Evolutionary conservation across 495 filamentous ascomycete genomes (phyloP).

Genomic region (Filosporella fistucella): DNA sequence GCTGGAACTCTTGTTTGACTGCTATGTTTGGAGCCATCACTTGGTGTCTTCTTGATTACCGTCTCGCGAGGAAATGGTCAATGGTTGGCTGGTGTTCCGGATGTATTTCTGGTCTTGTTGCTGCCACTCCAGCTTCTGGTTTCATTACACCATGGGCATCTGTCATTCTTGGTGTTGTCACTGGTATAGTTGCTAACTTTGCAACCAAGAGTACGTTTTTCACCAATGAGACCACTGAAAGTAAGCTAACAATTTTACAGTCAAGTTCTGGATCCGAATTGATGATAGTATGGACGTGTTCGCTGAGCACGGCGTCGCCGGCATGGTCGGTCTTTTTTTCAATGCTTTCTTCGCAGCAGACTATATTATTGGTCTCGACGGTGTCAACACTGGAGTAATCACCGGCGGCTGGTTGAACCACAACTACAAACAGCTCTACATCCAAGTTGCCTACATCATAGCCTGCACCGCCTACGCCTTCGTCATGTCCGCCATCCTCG

Average conservation of each 20-base stretch:
- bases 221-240: constrained; percentile 11
- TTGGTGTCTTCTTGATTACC: constrained; percentile 92
- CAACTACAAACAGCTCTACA: constrained; percentile 85
- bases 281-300: constrained; percentile 98
- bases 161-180: constrained; percentile 77
- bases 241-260: constrained; percentile 36
- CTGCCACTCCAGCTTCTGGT: constrained; percentile 84
- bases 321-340: constrained; percentile 88
- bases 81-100: constrained; percentile 99
- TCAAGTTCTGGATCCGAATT: constrained; percentile 94
- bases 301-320: constrained; percentile 94
- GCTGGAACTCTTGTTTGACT: constrained; percentile 94
- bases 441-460: constrained; percentile 86
- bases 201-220: constrained; percentile 68
- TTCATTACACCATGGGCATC: constrained; percentile 88
- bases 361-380: constrained; percentile 91
- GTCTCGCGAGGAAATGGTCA: constrained; percentile 95
- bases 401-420: constrained; percentile 82
- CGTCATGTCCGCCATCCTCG: constrained; percentile 77
- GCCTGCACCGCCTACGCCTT: constrained; percentile 75
- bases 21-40: constrained; percentile 83
- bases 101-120: constrained; percentile 83
- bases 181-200: constrained; percentile 88
- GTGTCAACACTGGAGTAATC: constrained; percentile 72
- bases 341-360: constrained; percentile 86